A percentile compares a stretch with the other conserved stretches of the same genome.
These are phyloP conservation scores for Orbilia blumenaviensis DNA, from an alignment of 2,329 filamentous ascomycete genomes.

Conservation along the genomic window DNA sequence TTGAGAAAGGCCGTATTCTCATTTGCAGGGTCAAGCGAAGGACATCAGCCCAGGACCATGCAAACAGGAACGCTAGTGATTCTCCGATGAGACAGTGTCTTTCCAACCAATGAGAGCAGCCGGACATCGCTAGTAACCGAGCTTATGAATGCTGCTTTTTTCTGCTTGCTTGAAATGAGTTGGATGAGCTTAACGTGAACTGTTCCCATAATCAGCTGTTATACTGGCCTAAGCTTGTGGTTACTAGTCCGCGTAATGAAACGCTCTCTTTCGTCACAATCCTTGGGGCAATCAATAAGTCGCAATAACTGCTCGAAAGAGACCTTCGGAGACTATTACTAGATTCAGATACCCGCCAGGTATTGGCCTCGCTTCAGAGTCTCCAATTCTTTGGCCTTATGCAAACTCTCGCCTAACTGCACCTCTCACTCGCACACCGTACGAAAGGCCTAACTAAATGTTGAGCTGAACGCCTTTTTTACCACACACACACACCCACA, in stretches of 20 bases:
- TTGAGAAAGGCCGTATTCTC: slow-evolving; percentile 39
- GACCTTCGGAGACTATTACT: slow-evolving; percentile 51
- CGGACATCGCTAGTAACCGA: slow-evolving; percentile 53
- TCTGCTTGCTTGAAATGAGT: slow-evolving; percentile 21
- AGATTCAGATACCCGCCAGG: slow-evolving; percentile 31
- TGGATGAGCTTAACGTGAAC: slow-evolving; percentile 8
- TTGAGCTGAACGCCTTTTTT: slow-evolving; percentile 31
- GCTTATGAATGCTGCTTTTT: slow-evolving; percentile 37
- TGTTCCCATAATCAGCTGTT: slow-evolving; percentile 31
- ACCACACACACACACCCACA: slow-evolving; percentile 14
- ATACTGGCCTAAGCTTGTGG: slow-evolving; percentile 37
- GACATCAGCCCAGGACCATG: slow-evolving; percentile 52
- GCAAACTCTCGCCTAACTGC: slow-evolving; percentile 54
- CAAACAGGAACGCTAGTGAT: slow-evolving; percentile 54
- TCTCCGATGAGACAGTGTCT: slow-evolving; percentile 43
- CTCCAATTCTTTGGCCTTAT: slow-evolving; percentile 41
- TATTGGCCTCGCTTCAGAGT: slow-evolving; percentile 44
- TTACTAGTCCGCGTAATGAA: slow-evolving; percentile 53
- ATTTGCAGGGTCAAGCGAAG: slow-evolving; percentile 54
- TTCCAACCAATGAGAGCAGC: slow-evolving; percentile 40
- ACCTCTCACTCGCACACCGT: slow-evolving; percentile 52
- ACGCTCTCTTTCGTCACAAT: slow-evolving; percentile 53
- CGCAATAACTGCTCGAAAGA: slow-evolving; percentile 11
- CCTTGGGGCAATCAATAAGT: slow-evolving; percentile 39
- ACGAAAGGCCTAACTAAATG: slow-evolving; percentile 23